Percentiles rank a stretch among this genome's conserved stretches.
phyloP scores from a whole-genome alignment of 2,329 filamentous ascomycete species.

The Myriangium duriaei region DNA sequence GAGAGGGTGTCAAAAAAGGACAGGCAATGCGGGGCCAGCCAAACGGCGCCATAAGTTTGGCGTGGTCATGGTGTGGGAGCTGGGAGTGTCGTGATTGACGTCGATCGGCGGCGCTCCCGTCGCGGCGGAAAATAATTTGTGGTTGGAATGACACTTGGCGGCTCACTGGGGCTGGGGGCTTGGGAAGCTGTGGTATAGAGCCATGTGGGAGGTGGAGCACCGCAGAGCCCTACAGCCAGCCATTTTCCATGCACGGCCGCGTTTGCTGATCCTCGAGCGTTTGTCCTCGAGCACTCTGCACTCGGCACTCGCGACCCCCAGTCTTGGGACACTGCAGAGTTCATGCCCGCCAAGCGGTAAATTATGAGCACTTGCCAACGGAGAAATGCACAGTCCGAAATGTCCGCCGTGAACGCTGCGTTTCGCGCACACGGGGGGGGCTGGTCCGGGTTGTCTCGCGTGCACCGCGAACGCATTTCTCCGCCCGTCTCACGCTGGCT shows the following conservation, averaged over 20 bases:
- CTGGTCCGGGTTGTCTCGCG: not conserved
- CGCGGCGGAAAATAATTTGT: not conserved
- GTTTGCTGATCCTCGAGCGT: not conserved
- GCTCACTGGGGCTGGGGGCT: not conserved
- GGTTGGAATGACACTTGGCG: not conserved
- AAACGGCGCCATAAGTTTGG: too few species aligned
- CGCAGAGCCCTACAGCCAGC: constrained; percentile 4
- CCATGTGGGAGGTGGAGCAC: constrained; percentile 5
- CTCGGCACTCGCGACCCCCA: not conserved
- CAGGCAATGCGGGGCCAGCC: too few species aligned
- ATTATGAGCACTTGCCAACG: too few species aligned
- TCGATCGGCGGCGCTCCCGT: constrained; percentile 5
- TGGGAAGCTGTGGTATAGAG: not conserved
- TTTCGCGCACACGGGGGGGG: not conserved
- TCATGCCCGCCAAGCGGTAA: too few species aligned
- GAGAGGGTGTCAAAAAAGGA: too few species aligned
- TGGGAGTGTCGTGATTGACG: constrained; percentile 9
- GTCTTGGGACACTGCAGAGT: not conserved
- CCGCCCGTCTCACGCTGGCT: not conserved
- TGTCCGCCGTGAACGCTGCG: not conserved
- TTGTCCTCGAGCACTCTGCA: not conserved
- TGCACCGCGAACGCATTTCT: not conserved
- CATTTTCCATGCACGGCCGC: constrained; percentile 3
- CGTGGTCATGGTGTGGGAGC: too few species aligned
- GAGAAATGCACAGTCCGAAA: too few species aligned